phyloP scores from a whole-genome alignment of 2,329 filamentous ascomycete species.

The Colletotrichum echinochloae region DNA sequence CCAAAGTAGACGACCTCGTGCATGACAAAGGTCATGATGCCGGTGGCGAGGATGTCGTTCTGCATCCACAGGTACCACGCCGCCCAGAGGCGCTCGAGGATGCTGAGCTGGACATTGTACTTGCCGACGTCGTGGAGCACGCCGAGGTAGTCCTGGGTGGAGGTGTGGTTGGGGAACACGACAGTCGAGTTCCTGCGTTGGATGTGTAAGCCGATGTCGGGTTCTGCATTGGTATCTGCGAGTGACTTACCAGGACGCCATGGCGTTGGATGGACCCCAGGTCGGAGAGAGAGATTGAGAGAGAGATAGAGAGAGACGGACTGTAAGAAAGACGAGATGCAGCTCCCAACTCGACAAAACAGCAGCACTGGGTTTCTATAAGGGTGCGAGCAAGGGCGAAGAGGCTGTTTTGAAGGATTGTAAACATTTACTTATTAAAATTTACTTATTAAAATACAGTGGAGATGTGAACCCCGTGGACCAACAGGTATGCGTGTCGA shows the following conservation, averaged over 20 bases:
- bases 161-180: conserved; percentile 57
- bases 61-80: conserved; percentile 98
- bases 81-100: conserved; percentile 89
- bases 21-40: conserved; percentile 96
- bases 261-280: conserved; percentile 8
- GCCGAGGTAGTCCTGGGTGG: conserved; percentile 63
- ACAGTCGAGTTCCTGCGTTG: conserved; percentile 63
- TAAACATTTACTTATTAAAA: conserved; percentile 15
- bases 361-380: background rate
- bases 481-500: background rate
- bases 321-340: background rate
- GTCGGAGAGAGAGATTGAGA: background rate
- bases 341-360: background rate
- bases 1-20: conserved; percentile 97
- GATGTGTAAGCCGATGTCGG: conserved; percentile 18
- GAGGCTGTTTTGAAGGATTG: background rate
- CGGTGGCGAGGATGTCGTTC: conserved; percentile 95
- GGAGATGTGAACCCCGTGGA: background rate
- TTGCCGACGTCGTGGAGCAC: conserved; percentile 74
- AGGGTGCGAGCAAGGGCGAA: background rate
- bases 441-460: background rate
- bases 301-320: background rate
- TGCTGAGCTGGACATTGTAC: conserved; percentile 87
- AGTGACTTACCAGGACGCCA: conserved; percentile 33
- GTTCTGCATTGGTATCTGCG: background rate